These are phyloP conservation scores for Sphaceloma murrayae DNA, from an alignment of 2,329 filamentous ascomycete genomes.

Conservation along the genomic window DNA sequence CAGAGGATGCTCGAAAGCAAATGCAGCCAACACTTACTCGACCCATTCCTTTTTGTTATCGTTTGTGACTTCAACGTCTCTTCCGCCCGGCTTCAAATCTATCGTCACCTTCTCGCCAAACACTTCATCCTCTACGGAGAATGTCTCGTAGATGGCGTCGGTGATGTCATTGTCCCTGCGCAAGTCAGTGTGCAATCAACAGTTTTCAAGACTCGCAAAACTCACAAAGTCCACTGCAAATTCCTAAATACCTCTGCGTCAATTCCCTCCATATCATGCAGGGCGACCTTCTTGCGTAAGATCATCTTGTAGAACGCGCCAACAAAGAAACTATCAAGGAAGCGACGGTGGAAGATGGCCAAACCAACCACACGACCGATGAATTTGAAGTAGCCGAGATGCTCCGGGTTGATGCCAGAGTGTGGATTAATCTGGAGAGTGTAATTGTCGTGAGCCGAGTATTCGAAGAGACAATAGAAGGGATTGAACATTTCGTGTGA, in stretches of 20 bases:
- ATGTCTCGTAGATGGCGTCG: slow-evolving; percentile 87
- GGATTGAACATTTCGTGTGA: slow-evolving; percentile 99
- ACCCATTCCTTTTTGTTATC: slow-evolving; percentile 99
- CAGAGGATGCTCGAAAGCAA: slow-evolving; percentile 9
- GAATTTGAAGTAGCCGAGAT: slow-evolving; percentile 99
- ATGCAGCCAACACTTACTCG: slow-evolving; percentile 49
- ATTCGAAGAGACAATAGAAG: slow-evolving; percentile 99
- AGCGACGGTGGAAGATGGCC: slow-evolving; percentile 95
- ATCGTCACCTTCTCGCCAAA: slow-evolving; percentile 93
- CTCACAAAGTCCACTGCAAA: slow-evolving; percentile 82
- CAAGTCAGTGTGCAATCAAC: not conserved
- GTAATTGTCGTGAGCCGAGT: slow-evolving; percentile 99
- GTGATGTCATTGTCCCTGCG: slow-evolving; percentile 83
- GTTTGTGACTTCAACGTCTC: slow-evolving; percentile 91
- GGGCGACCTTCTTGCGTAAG: slow-evolving; percentile 77
- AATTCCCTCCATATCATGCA: slow-evolving; percentile 97
- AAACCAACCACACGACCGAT: slow-evolving; percentile 94
- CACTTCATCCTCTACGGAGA: slow-evolving; percentile 92
- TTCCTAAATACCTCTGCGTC: slow-evolving; percentile 97
- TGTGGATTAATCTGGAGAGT: slow-evolving; percentile 99
- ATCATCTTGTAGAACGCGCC: slow-evolving; percentile 99
- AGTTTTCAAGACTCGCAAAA: slow-evolving; percentile 16
- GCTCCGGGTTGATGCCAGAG: slow-evolving; percentile 97
- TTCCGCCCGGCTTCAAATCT: slow-evolving; percentile 81
- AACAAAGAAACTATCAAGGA: slow-evolving; percentile 98